Base-by-base conservation (phyloP, 208 protist genomes). In the Acanthamoeba royreba region DNA sequence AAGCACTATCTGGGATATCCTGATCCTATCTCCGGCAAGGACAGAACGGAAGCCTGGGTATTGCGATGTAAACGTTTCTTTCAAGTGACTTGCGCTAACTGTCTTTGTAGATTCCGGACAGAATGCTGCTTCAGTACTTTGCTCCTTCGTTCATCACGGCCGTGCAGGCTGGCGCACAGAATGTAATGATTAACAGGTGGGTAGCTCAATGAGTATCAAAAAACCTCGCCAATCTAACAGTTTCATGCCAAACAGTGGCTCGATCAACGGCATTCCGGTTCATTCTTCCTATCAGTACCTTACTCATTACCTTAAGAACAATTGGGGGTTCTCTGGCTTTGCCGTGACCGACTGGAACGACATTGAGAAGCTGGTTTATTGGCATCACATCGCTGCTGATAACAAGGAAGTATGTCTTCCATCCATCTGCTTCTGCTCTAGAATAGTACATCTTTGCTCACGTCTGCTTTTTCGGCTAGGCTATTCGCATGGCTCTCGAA, bases 1-100 rank as follows among this genome's bases (percentile, higher is more conserved):
- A 95, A 95, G 61, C 94, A 95, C 86, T 95, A 93, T 22, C 93
- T 95, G 25, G 94, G 94, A 43, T 95, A 95, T 19, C 92, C 92
- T 11, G 72, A 58, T 58, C 94, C 94, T 86, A 66, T 46, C 15
- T 92, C 89, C 35, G 94, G 94, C 28, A 95, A 95, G 53, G 94
- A 95, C 94, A 61, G 94, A 49, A 95, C 79, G 28, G 72, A 93
- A 22, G 94, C 83, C 33, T 95, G 94, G 94, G 89, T 93, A 47
- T 45, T 77, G 35, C 8, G 38, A 8, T 3, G 31, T 40, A 38
- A 0, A 43, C n/a, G n/a, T n/a, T n/a, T n/a, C n/a, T n/a, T n/a
- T n/a, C n/a, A n/a, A n/a, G n/a, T n/a, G n/a, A n/a, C n/a, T n/a
- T n/a, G n/a, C n/a, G n/a, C n/a, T n/a, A n/a, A n/a, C n/a, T n/a